Base-by-base conservation (phyloP, 352 stramenopile species). In the Albugo laibachii region DNA sequence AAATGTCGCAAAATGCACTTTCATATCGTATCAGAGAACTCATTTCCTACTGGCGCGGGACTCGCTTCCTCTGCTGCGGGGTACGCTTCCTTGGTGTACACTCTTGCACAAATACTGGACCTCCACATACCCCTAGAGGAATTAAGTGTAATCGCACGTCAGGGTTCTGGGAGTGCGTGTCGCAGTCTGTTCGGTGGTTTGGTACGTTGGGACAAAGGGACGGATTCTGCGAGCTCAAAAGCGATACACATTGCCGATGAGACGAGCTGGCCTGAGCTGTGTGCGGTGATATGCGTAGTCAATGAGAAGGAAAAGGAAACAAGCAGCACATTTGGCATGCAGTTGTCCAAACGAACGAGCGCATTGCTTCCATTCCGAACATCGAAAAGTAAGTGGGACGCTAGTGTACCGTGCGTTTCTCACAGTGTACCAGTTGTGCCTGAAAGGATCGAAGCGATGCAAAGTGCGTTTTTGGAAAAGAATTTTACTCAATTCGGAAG, bases 31-130 rank as follows among this genome's bases (percentile, higher is more conserved):
- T 96, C 80, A 24, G 83, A 89, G 50, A 99, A 99, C 62, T 98
- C 86, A 53, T 99, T 99, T 62, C 95, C 95, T 3, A 99, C 94
- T 3, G 94, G 93, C 5, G 94, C 94, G 1, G 95, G 95, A 13
- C 80, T 99, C 36, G 95, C 95, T 43, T 98, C 88, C 11, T 97
- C 87, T 27, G 95, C 95, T 4, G 93, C 95, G 0, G 95, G 95
- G n/a, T 98, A 97, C 48, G 85, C 87, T 19, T 94, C 80, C 57
- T 73, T 96, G 13, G 93, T 97, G 6, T 71, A 79, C 16, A 71
- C 86, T 12, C 61, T 98, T 43, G 72, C 87, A 0, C 57, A 95
- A 58, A 66, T 97, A 21, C 96, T 93, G 47, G 54, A 75, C 11
- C 76, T 81, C 8, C 48, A 86, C 15, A 80, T 98, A 55, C 57